Evolutionary conservation across 192 early-diverging fungal species (phyloP).

Genomic region (Entomortierella parvispora): DNA sequence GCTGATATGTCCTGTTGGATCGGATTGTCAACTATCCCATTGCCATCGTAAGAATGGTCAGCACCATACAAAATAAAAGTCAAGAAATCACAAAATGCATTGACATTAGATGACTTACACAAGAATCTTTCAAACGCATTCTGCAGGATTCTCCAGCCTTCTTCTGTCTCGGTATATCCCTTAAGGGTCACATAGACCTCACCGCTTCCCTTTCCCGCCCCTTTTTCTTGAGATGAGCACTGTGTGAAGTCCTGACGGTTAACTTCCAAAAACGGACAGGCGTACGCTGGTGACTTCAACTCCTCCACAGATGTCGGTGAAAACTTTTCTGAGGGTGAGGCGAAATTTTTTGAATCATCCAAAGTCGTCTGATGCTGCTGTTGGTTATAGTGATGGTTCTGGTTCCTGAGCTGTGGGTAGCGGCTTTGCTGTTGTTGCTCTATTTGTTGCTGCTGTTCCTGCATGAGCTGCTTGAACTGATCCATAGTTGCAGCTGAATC

Average conservation of each 20-base stretch:
- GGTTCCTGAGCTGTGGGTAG: neutral
- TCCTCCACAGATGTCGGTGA: too few relatives aligned
- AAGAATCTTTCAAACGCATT: slow-evolving; percentile 26
- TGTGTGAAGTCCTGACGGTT: too few relatives aligned
- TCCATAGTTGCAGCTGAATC: slow-evolving; percentile 31
- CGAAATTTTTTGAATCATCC: neutral
- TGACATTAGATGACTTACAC: slow-evolving; percentile 12
- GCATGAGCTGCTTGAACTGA: slow-evolving; percentile 8
- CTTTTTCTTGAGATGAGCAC: neutral
- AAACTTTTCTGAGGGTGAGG: neutral
- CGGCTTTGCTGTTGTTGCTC: neutral
- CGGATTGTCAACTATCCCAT: slow-evolving; percentile 13
- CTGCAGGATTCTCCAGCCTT: slow-evolving; percentile 36
- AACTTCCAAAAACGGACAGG: slow-evolving; percentile 36
- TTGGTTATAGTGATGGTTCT: neutral
- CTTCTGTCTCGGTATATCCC: slow-evolving; percentile 47
- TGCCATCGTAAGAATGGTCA: neutral
- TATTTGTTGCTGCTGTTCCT: neutral
- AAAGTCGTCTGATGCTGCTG: neutral
- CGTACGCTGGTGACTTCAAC: neutral
- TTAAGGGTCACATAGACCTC: slow-evolving; percentile 18
- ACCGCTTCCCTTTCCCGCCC: neutral
- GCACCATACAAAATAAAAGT: neutral
- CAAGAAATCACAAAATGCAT: neutral
- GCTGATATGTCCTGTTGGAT: slow-evolving; percentile 18